Evolutionary conservation across 108 stramenopile species (phyloP), one percentile per base, ranked within the genome.

Genomic region (Phaeodactylum tricornutum): DNA sequence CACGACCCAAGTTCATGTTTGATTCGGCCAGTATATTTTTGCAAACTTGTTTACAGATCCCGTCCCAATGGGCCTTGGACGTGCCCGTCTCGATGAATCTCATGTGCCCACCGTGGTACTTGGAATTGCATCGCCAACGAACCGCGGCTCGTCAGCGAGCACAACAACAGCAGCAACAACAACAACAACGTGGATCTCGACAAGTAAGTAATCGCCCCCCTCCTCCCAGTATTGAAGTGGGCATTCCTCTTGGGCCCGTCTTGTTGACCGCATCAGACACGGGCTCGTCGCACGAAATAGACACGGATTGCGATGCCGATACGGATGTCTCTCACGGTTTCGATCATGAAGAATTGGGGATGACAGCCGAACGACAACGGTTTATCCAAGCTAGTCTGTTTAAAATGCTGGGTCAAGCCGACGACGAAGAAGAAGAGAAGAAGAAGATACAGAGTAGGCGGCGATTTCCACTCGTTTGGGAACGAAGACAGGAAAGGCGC

Each of bases 21-120:
- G 94, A 97, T 73, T 85, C 82, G 16, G 91, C 84, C 23, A 72
- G 75, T 19, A 94, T 97, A n/a, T 97, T 97, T 58, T 51, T 97
- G 20, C 85, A 86, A 61, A 80, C 81, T 9, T 91, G 84, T 43
- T 53, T 91, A 40, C 87, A 87, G 58, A 75, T 94, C 22, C 84
- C 87, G 0, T 62, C 67, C 16, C 53, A 55, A 28, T 89, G 87
- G 87, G 77, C 81, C 50, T 61, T 84, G n/a, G 56, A 61, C 16
- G 69, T 81, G 14, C 81, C 80, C 44, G 80, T 81, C 1, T 66
- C 71, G 2, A 89, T 89, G 83, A 89, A 89, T 63, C 46, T 89
- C 14, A 77, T 79, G 70, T 65, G 75, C 24, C 83, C 87, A 19
- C 87, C 87, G 29, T 89, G 87, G 87, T 69, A 76, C 40, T 89